phyloP scores from a whole-genome alignment of 1,284 basidiomycete genomes.

The Volvariella surrecta region DNA sequence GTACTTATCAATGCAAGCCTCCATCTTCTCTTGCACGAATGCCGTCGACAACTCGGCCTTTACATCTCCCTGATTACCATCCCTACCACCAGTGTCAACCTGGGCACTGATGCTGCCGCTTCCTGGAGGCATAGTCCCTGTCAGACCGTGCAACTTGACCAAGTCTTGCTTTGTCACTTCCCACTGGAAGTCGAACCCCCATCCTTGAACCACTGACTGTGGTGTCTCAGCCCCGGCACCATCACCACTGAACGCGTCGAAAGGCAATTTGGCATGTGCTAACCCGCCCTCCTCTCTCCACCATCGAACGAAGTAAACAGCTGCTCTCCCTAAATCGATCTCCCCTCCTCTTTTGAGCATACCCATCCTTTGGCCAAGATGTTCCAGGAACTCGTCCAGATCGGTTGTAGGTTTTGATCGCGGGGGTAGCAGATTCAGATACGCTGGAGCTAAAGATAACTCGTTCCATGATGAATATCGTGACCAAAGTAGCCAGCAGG shows the following conservation, averaged over 20 bases:
- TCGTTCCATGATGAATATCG: too few relatives aligned
- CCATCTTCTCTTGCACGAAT: slow-evolving; percentile 58
- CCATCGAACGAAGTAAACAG: slow-evolving; percentile 75
- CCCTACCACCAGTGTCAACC: too few relatives aligned
- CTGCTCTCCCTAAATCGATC: slow-evolving; percentile 61
- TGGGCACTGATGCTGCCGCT: slow-evolving; percentile 1
- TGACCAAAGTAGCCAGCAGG: too few relatives aligned
- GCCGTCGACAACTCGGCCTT: slow-evolving; percentile 4
- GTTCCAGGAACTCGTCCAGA: slow-evolving; percentile 55
- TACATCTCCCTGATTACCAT: too few relatives aligned
- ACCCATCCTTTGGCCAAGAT: slow-evolving; percentile 68
- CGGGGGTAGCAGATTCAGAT: slow-evolving; percentile 53
- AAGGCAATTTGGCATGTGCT: slow-evolving; percentile 30
- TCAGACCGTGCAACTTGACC: slow-evolving; percentile 5
- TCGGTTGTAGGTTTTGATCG: slow-evolving; percentile 48
- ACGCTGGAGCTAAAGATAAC: slow-evolving; percentile 53
- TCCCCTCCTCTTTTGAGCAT: slow-evolving; percentile 75
- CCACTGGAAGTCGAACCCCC: slow-evolving; percentile 84
- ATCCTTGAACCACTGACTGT: slow-evolving; percentile 33
- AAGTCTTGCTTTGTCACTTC: slow-evolving; percentile 24
- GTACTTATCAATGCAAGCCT: slow-evolving; percentile 53
- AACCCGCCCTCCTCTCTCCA: slow-evolving; percentile 75
- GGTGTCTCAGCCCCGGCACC: background rate
- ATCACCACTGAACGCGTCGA: background rate
- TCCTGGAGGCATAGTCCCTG: slow-evolving; percentile 9